phyloP scores from a whole-genome alignment of 2,329 filamentous ascomycete genomes.

The Colletotrichum aenigma region DNA sequence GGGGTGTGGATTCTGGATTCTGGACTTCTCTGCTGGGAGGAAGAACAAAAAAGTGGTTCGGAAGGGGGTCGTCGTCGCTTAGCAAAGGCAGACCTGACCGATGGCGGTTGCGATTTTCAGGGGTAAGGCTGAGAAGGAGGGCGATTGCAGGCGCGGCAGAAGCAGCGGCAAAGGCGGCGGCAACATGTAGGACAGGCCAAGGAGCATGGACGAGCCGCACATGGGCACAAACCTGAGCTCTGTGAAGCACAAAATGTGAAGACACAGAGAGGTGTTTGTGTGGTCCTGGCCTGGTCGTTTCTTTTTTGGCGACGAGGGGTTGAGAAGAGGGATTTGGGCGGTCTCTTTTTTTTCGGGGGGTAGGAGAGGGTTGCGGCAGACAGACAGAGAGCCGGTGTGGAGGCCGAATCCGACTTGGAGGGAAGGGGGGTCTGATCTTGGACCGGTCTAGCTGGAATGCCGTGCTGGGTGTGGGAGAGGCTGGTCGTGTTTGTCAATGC shows the following conservation, averaged over 20 bases:
- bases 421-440: neutral
- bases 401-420: neutral
- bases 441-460: neutral
- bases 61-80: conserved; percentile 18
- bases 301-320: neutral
- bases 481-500: neutral
- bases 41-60: conserved; percentile 18
- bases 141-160: neutral
- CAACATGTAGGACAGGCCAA: conserved; percentile 18
- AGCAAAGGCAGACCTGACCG: conserved; percentile 1
- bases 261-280: neutral
- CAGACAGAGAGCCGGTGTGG: neutral
- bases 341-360: neutral
- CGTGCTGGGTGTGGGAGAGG: neutral
- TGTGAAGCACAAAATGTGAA: neutral
- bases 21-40: neutral
- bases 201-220: conserved; percentile 9
- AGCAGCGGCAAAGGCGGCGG: neutral
- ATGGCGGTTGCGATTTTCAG: conserved; percentile 18
- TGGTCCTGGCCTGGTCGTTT: neutral
- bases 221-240: neutral
- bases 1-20: conserved; percentile 4
- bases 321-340: conserved; percentile 2
- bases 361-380: neutral
- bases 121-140: conserved; percentile 18